Conservation (phyloP, 331 rosid species). For the Malus hybrid region DNA sequence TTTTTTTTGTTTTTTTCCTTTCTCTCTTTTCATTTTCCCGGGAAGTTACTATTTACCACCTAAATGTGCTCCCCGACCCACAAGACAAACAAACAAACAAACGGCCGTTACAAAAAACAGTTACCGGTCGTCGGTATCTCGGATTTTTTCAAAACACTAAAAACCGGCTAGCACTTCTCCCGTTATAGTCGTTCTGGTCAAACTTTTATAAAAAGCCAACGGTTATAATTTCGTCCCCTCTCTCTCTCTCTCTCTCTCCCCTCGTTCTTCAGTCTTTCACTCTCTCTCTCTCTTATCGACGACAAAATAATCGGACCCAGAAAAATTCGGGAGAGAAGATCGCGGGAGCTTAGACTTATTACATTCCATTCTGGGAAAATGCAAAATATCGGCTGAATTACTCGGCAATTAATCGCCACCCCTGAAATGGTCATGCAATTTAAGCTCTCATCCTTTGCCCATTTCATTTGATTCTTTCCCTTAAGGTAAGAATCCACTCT, state of each 20-base stretch:
- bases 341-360: slow-evolving; percentile 5
- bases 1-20: too few relatives aligned
- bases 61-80: not conserved
- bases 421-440: slow-evolving; percentile 16
- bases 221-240: slow-evolving; percentile 30
- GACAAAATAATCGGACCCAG: slow-evolving; percentile 29
- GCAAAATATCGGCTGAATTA: slow-evolving; percentile 13
- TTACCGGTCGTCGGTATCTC: not conserved
- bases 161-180: not conserved
- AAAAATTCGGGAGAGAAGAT: slow-evolving; percentile 25
- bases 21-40: not conserved
- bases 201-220: slow-evolving; percentile 25
- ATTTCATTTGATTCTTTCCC: slow-evolving; percentile 55
- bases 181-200: slow-evolving; percentile 19
- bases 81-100: slow-evolving; percentile 1
- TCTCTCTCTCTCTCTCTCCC: not conserved
- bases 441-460: slow-evolving; percentile 31
- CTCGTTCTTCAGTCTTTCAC: not conserved
- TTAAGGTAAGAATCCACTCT: slow-evolving; percentile 66
- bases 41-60: not conserved
- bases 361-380: slow-evolving; percentile 24
- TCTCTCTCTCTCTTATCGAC: not conserved
- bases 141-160: not conserved
- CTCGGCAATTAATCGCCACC: slow-evolving; percentile 14
- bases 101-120: slow-evolving; percentile 5